A percentile compares a stretch with the other conserved stretches of the same genome.
These are phyloP conservation scores for Acanthamoeba lenticulata DNA, from an alignment of 208 protist genomes.

Conservation along the genomic window DNA sequence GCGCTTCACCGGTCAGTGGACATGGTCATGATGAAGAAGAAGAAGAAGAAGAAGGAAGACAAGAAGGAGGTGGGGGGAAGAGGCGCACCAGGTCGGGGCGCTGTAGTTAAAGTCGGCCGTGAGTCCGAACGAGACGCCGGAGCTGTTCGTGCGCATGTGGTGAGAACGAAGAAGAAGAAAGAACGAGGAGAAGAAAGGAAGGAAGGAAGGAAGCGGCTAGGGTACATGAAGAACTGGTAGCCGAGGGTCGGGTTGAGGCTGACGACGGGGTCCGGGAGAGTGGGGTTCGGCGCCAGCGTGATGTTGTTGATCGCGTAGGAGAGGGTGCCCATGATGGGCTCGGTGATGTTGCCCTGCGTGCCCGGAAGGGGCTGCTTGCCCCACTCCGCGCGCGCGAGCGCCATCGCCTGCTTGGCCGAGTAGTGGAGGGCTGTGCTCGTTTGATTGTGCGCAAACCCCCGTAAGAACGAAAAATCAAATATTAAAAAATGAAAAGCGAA, in stretches of 20 bases:
- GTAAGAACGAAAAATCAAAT: background rate
- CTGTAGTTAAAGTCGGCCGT: background rate
- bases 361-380: background rate
- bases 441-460: background rate
- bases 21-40: background rate
- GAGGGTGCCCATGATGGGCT: background rate
- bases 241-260: background rate
- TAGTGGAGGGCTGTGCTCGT: background rate
- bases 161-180: no score
- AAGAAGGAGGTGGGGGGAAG: background rate
- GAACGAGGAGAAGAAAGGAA: background rate
- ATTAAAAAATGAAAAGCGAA: background rate
- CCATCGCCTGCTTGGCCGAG: background rate
- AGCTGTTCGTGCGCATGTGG: no score
- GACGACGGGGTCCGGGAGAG: background rate
- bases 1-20: no score
- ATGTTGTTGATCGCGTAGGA: background rate
- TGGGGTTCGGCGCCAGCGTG: background rate
- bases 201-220: background rate
- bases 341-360: background rate
- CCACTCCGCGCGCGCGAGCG: background rate
- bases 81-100: background rate
- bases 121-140: background rate
- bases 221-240: background rate
- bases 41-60: background rate